Conservation (phyloP, 257 asterid genomes). For the Forsythia suspensa region DNA sequence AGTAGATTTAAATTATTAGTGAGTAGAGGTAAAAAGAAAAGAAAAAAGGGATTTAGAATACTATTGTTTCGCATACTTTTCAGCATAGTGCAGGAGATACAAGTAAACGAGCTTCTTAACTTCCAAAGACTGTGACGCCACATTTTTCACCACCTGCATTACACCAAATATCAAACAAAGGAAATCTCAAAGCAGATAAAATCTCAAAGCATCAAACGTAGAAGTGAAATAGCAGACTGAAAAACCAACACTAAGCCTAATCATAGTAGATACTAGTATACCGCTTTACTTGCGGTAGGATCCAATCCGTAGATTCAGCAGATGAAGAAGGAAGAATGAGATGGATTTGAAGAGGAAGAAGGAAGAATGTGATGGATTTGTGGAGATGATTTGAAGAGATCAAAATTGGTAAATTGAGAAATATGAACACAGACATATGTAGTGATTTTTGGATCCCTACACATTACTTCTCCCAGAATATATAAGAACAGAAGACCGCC, state of each 20-base stretch:
- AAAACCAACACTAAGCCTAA: background rate
- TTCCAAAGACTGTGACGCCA: conserved; percentile 86
- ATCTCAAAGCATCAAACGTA: conserved; percentile 13
- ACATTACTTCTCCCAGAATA: background rate
- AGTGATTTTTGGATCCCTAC: too few relatives aligned
- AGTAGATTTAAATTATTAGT: background rate
- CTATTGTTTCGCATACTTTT: conserved; percentile 48
- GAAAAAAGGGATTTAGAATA: conserved; percentile 11
- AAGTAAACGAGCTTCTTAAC: conserved; percentile 95
- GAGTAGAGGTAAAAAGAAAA: background rate
- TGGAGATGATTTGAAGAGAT: too few relatives aligned
- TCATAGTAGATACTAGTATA: background rate
- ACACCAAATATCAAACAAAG: conserved; percentile 5
- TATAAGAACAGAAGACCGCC: background rate
- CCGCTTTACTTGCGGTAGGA: too few relatives aligned
- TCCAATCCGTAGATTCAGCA: too few relatives aligned
- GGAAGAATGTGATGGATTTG: too few relatives aligned
- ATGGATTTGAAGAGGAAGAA: too few relatives aligned
- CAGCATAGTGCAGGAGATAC: conserved; percentile 93
- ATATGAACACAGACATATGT: too few relatives aligned
- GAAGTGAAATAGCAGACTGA: background rate
- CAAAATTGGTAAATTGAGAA: too few relatives aligned
- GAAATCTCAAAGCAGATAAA: conserved; percentile 3
- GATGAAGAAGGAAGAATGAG: too few relatives aligned
- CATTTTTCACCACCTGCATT: conserved; percentile 91